phyloP scores from a whole-genome alignment of 2,329 filamentous ascomycete species.

The Orbilia javanica region DNA sequence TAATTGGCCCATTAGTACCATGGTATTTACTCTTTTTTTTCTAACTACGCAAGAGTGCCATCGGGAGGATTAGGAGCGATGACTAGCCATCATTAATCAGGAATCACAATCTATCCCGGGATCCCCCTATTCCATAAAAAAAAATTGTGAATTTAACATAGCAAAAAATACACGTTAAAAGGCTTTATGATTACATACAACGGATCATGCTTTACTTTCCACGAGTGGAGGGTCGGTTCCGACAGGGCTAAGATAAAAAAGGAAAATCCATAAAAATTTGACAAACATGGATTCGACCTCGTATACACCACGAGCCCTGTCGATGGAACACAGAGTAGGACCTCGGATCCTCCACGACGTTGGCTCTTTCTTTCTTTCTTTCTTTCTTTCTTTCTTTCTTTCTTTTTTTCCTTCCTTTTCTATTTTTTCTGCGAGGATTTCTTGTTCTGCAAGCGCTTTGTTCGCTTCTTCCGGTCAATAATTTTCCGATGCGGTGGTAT shows the following conservation, averaged over 20 bases:
- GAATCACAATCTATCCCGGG: conserved; percentile 11
- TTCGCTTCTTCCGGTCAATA: conserved; percentile 41
- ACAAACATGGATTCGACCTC: conserved; percentile 26
- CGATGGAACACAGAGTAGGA: not conserved
- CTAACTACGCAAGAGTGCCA: conserved; percentile 45
- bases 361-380: not conserved
- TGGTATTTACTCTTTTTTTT: conserved; percentile 50
- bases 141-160: not conserved
- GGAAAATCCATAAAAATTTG: conserved; percentile 32
- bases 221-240: not conserved
- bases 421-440: conserved; percentile 25
- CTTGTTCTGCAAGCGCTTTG: conserved; percentile 56
- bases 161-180: no score
- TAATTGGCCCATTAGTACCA: conserved; percentile 37
- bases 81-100: not conserved
- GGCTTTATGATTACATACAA: not conserved
- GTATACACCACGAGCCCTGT: conserved; percentile 29
- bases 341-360: not conserved
- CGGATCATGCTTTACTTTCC: not conserved
- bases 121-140: conserved; percentile 12
- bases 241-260: conserved; percentile 33
- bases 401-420: no score
- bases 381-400: not conserved
- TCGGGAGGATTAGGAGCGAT: conserved; percentile 40
- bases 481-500: conserved; percentile 53